Evolutionary conservation across 768 basidiomycete genomes (phyloP).

Genomic region (Boletus insuetus): DNA sequence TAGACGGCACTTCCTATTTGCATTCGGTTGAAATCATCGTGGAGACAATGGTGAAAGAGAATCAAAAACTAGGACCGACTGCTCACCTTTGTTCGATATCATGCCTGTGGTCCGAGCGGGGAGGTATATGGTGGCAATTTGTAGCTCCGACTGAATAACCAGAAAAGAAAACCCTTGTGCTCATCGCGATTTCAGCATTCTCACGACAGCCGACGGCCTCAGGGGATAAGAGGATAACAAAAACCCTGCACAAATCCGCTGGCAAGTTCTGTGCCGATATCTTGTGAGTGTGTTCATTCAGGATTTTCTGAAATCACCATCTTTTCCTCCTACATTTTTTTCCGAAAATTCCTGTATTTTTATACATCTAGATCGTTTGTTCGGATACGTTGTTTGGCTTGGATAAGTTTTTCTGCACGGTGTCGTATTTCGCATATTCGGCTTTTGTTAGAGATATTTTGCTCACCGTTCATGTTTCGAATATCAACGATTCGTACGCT

Average conservation of each 20-base stretch:
- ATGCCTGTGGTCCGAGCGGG: background rate
- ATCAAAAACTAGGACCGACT: background rate
- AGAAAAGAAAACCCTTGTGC: slow-evolving; percentile 22
- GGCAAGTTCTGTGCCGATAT: slow-evolving; percentile 13
- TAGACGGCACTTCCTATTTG: slow-evolving; percentile 39
- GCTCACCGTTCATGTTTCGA: slow-evolving; percentile 17
- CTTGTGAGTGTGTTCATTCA: slow-evolving; percentile 25
- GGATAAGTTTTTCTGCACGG: slow-evolving; percentile 31
- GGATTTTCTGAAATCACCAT: slow-evolving; percentile 6
- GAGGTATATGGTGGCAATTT: slow-evolving; percentile 15
- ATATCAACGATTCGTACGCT: slow-evolving; percentile 19
- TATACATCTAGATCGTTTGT: slow-evolving; percentile 20
- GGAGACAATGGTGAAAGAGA: background rate
- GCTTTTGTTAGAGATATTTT: slow-evolving; percentile 31
- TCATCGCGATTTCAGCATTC: slow-evolving; percentile 31
- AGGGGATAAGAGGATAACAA: slow-evolving; percentile 36
- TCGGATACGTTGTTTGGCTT: slow-evolving; percentile 28
- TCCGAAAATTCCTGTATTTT: slow-evolving; percentile 5
- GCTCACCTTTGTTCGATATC: slow-evolving; percentile 17
- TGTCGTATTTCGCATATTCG: slow-evolving; percentile 35
- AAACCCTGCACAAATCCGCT: slow-evolving; percentile 25
- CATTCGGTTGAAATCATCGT: slow-evolving; percentile 34
- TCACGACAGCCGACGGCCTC: slow-evolving; percentile 37
- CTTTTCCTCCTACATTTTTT: slow-evolving; percentile 15
- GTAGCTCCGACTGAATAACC: slow-evolving; percentile 30